Percentiles rank a stretch among this genome's conserved stretches.
These are phyloP conservation scores for Gossypium raimondii DNA, from an alignment of 345 rosid genomes.

Conservation along the genomic window DNA sequence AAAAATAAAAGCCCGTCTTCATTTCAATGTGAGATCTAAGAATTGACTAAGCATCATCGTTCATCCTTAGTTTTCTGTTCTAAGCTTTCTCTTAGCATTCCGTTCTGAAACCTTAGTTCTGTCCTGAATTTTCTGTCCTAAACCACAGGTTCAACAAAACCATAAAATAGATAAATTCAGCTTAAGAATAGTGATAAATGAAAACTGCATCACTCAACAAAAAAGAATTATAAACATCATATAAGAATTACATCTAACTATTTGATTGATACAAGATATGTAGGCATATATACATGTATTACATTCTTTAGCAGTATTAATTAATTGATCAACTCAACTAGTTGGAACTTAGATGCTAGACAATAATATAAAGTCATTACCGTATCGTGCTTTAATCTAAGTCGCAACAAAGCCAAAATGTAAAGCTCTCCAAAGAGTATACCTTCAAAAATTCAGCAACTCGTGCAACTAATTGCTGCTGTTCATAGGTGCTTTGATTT, in stretches of 20 bases:
- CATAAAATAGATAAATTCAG: background rate
- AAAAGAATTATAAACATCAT: background rate
- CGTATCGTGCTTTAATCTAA: background rate
- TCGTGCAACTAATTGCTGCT: constrained; percentile 78
- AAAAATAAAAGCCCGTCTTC: too few species aligned
- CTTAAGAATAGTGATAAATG: background rate
- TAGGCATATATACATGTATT: background rate
- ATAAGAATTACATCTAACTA: background rate
- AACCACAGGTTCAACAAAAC: background rate
- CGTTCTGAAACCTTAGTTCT: too few species aligned
- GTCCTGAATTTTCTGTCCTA: too few species aligned
- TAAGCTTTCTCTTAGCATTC: too few species aligned
- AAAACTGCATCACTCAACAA: background rate
- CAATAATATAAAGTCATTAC: background rate
- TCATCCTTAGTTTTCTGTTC: too few species aligned
- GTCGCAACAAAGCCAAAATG: constrained; percentile 14
- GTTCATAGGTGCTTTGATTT: constrained; percentile 86
- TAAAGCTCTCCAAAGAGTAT: constrained; percentile 7
- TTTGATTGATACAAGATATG: background rate
- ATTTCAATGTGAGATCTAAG: too few species aligned
- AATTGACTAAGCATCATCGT: too few species aligned
- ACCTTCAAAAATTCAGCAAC: constrained; percentile 92
- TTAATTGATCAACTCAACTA: background rate
- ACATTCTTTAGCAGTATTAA: background rate
- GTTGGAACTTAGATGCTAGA: background rate